A percentile compares a stretch with the other conserved stretches of the same genome.
Evolutionary conservation across 352 stramenopile genomes (phyloP).

Genomic region (Globisporangium polare): DNA sequence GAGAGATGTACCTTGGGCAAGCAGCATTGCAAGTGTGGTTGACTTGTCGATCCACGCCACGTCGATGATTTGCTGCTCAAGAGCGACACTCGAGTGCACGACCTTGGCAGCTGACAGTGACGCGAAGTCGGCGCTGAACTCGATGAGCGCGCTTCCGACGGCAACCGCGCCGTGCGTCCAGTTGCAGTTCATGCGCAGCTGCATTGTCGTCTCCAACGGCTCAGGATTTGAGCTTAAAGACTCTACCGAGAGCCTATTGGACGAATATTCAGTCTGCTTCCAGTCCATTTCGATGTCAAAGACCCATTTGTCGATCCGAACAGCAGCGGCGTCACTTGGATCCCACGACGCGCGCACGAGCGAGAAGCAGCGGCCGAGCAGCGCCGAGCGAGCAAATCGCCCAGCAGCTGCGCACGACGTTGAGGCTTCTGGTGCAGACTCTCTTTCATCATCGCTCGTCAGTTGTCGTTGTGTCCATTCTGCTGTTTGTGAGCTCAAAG

Average conservation of each 20-base stretch:
- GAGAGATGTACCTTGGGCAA: constrained; percentile 22
- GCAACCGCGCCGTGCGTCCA: neutral
- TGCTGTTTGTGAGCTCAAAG: too few species aligned
- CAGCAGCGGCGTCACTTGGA: neutral
- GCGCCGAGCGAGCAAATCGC: constrained; percentile 15
- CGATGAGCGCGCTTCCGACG: constrained; percentile 7
- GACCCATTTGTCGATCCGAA: constrained; percentile 3
- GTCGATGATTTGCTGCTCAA: constrained; percentile 9
- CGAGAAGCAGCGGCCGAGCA: constrained; percentile 23
- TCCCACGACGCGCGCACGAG: constrained; percentile 12
- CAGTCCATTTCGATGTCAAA: constrained; percentile 18
- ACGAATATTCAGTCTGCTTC: neutral
- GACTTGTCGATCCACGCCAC: neutral
- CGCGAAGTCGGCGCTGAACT: neutral
- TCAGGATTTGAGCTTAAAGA: neutral
- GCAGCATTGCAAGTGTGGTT: constrained; percentile 21
- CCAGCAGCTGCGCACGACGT: neutral
- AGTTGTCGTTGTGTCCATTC: neutral
- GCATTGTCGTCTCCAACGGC: neutral
- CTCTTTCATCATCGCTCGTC: neutral
- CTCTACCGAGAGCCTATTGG: constrained; percentile 1
- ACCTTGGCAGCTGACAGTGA: neutral
- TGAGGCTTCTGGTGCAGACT: too few species aligned
- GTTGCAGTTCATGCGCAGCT: constrained; percentile 8
- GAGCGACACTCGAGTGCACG: neutral